Evolutionary conservation across 2,329 filamentous ascomycete genomes (phyloP).

Genomic region (Colletotrichum sp.): DNA sequence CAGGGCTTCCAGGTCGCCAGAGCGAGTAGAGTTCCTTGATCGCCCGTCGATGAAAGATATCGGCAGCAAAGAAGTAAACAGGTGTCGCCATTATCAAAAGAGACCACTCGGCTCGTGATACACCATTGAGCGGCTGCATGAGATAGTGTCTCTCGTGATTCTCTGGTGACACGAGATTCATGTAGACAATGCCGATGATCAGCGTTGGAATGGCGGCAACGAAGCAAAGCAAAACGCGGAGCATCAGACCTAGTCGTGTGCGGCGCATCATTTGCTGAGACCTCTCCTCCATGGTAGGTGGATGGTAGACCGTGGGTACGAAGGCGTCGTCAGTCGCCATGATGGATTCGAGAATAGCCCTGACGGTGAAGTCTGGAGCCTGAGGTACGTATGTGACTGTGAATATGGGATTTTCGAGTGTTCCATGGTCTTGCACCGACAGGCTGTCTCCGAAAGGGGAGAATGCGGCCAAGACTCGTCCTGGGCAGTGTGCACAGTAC

Average conservation of each 20-base stretch:
- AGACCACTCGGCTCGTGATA: constrained; percentile 78
- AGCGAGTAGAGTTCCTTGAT: constrained; percentile 79
- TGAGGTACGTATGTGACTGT: constrained; percentile 74
- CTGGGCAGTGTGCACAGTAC: constrained; percentile 76
- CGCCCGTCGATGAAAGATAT: constrained; percentile 82
- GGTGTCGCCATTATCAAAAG: constrained; percentile 84
- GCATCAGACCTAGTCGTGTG: constrained; percentile 73
- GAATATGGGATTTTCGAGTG: constrained; percentile 69
- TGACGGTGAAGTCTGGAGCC: constrained; percentile 74
- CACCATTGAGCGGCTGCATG: constrained; percentile 73
- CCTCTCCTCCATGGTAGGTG: constrained; percentile 83
- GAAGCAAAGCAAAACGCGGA: constrained; percentile 72
- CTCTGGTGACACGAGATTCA: constrained; percentile 74
- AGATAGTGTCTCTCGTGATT: constrained; percentile 67
- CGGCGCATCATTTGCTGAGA: constrained; percentile 73
- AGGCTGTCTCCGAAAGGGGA: constrained; percentile 59
- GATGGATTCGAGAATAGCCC: constrained; percentile 74
- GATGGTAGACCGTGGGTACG: constrained; percentile 74
- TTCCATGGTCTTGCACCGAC: constrained; percentile 59
- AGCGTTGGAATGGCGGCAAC: constrained; percentile 81
- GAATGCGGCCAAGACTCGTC: constrained; percentile 56
- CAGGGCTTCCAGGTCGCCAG: constrained; percentile 78
- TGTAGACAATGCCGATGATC: constrained; percentile 87
- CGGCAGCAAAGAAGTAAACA: constrained; percentile 85
- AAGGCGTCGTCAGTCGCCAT: constrained; percentile 70